Evolutionary conservation across 352 stramenopile genomes (phyloP), one percentile per base, ranked within the genome.

Genomic region (Ochromonadaceae sp.): DNA sequence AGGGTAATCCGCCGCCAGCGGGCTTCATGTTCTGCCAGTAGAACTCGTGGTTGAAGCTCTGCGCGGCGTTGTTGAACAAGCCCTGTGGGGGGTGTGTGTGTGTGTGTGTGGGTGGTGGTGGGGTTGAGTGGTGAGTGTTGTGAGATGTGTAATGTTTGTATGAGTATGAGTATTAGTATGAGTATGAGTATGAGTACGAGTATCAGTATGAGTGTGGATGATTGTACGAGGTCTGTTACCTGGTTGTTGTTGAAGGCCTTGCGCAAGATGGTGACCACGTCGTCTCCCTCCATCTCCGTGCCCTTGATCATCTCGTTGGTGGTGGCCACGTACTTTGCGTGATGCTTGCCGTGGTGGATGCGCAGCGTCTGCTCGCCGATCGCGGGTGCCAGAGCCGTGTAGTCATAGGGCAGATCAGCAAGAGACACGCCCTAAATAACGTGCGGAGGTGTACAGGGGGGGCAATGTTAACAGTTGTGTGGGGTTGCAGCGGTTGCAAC

Each of bases 11-110:
- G 67, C 75, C 81, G 43, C 82, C 82, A 4, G 76, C 76, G 36
- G 69, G 68, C 32, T 83, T 75, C 85, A 95, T 92, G 72, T 81
- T 92, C 66, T 88, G 92, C 84, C 84, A 95, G 75, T 93, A 95
- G 59, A 95, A 81, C 3, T 57, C 48, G 66, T 82, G 75, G 55
- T 81, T 81, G 67, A 69, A 81, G 61, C 42, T 60, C 62, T 78
- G 66, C 14, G 59, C 72, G 32, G 69, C 72, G 49, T 77, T 76
- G 30, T 77, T 73, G 39, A 67, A 74, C 1, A 79, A 65, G 25
- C 28, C 32, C 31, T 47, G 14, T 44, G 39, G n/a, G 15, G 15
- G 15, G 39, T 15, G 15, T 44, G 15, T 44, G n/a, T 17, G 15
- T 15, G n/a, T 44, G 15, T 44, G 14, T 44, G 15, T n/a, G 15